Conservation (phyloP, 202 grass and related monocot genomes). For the Eragrostis tef region DNA sequence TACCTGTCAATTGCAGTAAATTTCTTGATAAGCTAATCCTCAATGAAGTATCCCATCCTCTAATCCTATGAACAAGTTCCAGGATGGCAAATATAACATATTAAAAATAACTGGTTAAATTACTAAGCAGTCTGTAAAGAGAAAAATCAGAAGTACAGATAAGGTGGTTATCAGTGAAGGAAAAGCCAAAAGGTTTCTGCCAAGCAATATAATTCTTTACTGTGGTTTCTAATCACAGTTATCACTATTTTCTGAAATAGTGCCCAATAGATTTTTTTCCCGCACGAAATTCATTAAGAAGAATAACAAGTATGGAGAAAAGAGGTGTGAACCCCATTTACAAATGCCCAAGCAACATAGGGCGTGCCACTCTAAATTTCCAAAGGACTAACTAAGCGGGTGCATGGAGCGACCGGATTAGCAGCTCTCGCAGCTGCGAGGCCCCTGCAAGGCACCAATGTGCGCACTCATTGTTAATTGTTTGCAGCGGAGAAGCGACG, state of each 20-base stretch:
- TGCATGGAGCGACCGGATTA: too few species aligned
- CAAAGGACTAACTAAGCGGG: too few species aligned
- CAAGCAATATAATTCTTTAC: conserved; percentile 6
- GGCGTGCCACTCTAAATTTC: too few species aligned
- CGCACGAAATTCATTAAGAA: too few species aligned
- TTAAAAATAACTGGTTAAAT: conserved; percentile 38
- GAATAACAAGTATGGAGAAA: too few species aligned
- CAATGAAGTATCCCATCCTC: conserved; percentile 34
- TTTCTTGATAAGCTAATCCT: conserved; percentile 43
- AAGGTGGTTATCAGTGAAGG: conserved; percentile 18
- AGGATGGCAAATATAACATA: conserved; percentile 1
- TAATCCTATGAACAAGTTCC: conserved; percentile 40
- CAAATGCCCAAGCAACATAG: too few species aligned
- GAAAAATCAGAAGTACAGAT: conserved; percentile 36
- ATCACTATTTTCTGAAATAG: conserved; percentile 21
- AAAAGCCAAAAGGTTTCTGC: conserved; percentile 21
- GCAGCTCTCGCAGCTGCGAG: too few species aligned
- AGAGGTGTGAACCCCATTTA: too few species aligned
- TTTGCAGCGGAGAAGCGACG: too few species aligned
- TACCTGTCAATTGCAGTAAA: conserved; percentile 44
- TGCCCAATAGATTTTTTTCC: background rate
- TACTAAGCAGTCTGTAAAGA: conserved; percentile 1
- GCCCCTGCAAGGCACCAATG: too few species aligned
- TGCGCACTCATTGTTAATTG: too few species aligned
- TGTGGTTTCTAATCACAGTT: conserved; percentile 12